Base-by-base conservation (phyloP, 2,329 filamentous ascomycete species). In the Stemphylium vesicarium region DNA sequence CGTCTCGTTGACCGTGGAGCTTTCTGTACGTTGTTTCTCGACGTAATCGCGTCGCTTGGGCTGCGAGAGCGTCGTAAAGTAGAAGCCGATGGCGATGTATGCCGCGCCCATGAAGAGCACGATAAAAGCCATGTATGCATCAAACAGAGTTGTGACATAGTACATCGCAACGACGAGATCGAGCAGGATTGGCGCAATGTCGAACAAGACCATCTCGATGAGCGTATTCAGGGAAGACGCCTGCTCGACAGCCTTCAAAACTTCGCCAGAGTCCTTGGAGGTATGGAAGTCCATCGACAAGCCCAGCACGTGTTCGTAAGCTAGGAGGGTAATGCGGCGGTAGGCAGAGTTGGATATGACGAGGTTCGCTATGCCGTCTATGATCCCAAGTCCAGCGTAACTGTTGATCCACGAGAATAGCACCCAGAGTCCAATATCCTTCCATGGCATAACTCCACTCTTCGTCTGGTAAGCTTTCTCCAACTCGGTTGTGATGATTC, bases 401-500 rank as follows among this genome's bases (percentile, higher is more conserved):
- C 82, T 83, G 55, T 79, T 76, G 3, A 86, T 70, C 59, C 82
- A 82, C 10, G 76, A 76, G 33, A 65, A 75, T 6, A 75, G 36
- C 77, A 79, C 38, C 76, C 83, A 88, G 0, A 85, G 55, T 1
- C 75, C 71, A 18, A 88, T 79, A 32, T 83, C 78, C 50, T 76
- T 73, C 81, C 82, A 85, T 3, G 85, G 81, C 50, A 83, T 76
- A 4, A 68, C 60, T 5, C 50, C 59, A 33, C 35, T 74, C 74
- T 62, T 69, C 79, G 38, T 79, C 75, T 37, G 81, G 13, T 56
- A 56, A 11, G 53, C 45, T 4, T 52, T 15, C 15, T 56, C 48
- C 81, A 96, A 77, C 56, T 84, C 84, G 66, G 95, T 86, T 60
- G 91, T 88, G 59, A 96, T 87, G 53, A 90, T 85, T 60, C 91